Evolutionary conservation across 306 rosid species (phyloP).

Genomic region (Gastrolobium villosum): DNA sequence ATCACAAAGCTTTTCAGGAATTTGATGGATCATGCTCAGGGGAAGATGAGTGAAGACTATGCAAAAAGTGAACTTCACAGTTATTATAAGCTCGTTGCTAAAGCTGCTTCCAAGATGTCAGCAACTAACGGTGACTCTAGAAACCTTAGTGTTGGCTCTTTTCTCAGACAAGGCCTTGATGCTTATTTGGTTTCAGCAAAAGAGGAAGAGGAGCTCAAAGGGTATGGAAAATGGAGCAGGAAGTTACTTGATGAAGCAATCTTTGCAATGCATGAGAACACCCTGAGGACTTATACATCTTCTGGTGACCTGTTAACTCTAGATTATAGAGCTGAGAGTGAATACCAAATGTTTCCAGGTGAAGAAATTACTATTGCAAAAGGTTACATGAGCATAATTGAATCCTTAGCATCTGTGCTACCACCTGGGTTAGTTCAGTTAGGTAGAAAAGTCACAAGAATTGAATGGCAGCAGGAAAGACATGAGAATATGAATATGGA

Average conservation of each 20-base stretch:
- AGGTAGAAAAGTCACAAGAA: conserved; percentile 64
- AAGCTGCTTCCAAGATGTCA: conserved; percentile 49
- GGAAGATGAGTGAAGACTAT: conserved; percentile 49
- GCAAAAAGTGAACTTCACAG: conserved; percentile 31
- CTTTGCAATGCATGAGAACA: conserved; percentile 76
- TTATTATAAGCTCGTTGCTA: conserved; percentile 28
- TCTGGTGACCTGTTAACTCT: conserved; percentile 76
- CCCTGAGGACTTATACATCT: conserved; percentile 87
- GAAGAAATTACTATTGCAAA: conserved; percentile 84
- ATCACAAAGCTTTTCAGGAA: conserved; percentile 69
- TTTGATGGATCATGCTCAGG: conserved; percentile 80
- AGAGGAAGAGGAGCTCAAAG: conserved; percentile 54
- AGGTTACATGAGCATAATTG: conserved; percentile 74
- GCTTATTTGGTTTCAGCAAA: conserved; percentile 55
- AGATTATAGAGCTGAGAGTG: conserved; percentile 85
- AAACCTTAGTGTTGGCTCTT: conserved; percentile 69
- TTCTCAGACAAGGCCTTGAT: conserved; percentile 66
- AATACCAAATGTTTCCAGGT: conserved; percentile 87
- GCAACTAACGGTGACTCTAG: conserved; percentile 42
- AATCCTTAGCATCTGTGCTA: conserved; percentile 72
- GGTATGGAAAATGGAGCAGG: conserved; percentile 68
- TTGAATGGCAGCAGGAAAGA: conserved; percentile 70
- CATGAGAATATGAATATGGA: conserved; percentile 25
- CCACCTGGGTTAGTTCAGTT: conserved; percentile 76
- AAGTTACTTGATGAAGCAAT: conserved; percentile 69